Conservation (phyloP, 106 monocot species). For the Dioscorea zingiberensis region DNA sequence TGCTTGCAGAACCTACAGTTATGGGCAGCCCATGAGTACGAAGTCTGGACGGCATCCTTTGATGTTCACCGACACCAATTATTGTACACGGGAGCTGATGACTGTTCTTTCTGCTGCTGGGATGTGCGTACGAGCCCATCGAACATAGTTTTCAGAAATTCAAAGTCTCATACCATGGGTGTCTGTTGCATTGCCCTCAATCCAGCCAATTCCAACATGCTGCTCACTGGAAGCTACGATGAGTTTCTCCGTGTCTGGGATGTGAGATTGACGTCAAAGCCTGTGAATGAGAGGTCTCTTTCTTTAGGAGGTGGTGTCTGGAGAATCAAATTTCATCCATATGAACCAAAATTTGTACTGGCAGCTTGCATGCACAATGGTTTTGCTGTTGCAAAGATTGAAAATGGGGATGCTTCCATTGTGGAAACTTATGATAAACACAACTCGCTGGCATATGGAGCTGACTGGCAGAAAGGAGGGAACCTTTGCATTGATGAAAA, state of each 20-base stretch:
- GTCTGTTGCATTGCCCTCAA: slow-evolving; percentile 74
- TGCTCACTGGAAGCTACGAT: slow-evolving; percentile 89
- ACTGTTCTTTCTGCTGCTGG: slow-evolving; percentile 81
- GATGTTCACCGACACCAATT: slow-evolving; percentile 47
- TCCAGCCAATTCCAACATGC: slow-evolving; percentile 32
- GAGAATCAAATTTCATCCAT: slow-evolving; percentile 82
- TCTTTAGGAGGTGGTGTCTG: slow-evolving; percentile 86
- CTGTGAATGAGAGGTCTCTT: slow-evolving; percentile 40
- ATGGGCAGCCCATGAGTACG: slow-evolving; percentile 75
- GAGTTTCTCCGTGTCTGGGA: slow-evolving; percentile 88
- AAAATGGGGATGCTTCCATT: slow-evolving; percentile 19
- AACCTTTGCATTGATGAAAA: neutral
- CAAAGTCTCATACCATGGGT: slow-evolving; percentile 90
- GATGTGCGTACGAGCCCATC: slow-evolving; percentile 60
- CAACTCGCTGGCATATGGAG: slow-evolving; percentile 90
- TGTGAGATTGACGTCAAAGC: slow-evolving; percentile 49
- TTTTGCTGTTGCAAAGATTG: slow-evolving; percentile 56
- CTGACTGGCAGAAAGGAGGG: slow-evolving; percentile 64
- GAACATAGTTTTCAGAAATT: slow-evolving; percentile 46
- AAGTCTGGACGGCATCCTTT: slow-evolving; percentile 70
- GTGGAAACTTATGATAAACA: slow-evolving; percentile 74
- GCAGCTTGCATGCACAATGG: slow-evolving; percentile 99
- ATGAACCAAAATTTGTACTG: slow-evolving; percentile 29
- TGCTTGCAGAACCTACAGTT: slow-evolving; percentile 37
- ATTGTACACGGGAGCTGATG: slow-evolving; percentile 83